Percentiles rank a stretch among this genome's conserved stretches.
Evolutionary conservation across 2,329 filamentous ascomycete genomes (phyloP).

Genomic region (Fonsecaea erecta): DNA sequence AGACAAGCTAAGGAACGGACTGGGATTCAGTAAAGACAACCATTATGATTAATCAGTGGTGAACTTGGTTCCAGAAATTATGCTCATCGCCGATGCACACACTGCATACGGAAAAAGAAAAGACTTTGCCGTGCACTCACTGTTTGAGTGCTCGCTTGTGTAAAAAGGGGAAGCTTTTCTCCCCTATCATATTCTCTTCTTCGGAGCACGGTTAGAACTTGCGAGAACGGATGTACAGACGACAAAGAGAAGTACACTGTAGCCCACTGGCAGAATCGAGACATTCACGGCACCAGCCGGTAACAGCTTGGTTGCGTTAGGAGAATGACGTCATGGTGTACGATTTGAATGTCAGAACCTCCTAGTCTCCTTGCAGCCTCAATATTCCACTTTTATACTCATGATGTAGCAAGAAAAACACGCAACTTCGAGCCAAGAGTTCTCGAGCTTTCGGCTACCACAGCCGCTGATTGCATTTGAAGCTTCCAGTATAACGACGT

Average conservation of each 20-base stretch:
- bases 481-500: background rate
- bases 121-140: background rate
- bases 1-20: constrained; percentile 61
- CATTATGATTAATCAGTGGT: constrained; percentile 10
- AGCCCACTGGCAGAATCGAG: too few species aligned
- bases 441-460: background rate
- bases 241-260: too few species aligned
- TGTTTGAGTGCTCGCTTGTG: too few species aligned
- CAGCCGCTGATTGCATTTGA: background rate
- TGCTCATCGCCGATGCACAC: background rate
- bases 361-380: background rate
- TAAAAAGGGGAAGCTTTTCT: too few species aligned
- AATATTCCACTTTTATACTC: background rate
- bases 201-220: too few species aligned
- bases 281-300: too few species aligned
- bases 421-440: too few species aligned
- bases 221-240: too few species aligned
- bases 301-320: too few species aligned
- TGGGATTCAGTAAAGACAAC: constrained; percentile 43
- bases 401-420: background rate
- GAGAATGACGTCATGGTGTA: background rate
- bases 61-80: background rate
- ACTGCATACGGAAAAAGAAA: background rate
- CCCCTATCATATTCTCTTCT: too few species aligned
- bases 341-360: background rate